Conservation (phyloP, 257 asterid species). For the Forsythia suspensa region DNA sequence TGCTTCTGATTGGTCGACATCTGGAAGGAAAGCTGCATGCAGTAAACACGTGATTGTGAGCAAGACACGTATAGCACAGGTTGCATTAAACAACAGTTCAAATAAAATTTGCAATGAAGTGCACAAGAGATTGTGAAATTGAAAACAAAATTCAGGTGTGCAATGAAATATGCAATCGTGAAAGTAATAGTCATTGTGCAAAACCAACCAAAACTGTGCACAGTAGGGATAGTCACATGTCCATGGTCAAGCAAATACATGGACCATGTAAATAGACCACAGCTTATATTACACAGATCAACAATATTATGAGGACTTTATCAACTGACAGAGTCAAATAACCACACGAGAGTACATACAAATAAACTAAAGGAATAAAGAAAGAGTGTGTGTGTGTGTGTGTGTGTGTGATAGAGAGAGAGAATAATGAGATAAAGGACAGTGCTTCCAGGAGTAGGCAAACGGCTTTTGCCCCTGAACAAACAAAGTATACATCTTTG, state of each 20-base stretch:
- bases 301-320: not conserved
- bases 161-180: not conserved
- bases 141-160: not conserved
- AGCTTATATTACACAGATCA: not conserved
- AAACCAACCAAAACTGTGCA: not conserved
- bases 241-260: not conserved
- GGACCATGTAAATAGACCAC: not conserved
- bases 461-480: not conserved
- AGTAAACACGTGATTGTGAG: not conserved
- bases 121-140: not conserved
- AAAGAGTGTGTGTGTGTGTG: too few relatives aligned
- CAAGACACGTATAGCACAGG: not conserved
- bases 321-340: not conserved
- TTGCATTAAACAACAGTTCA: not conserved
- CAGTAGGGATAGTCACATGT: not conserved
- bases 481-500: not conserved
- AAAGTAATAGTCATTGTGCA: not conserved
- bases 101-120: not conserved
- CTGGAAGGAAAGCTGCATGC: slow-evolving; percentile 64
- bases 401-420: too few relatives aligned
- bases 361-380: not conserved
- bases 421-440: too few relatives aligned
- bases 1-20: slow-evolving; percentile 84
- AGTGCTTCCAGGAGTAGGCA: not conserved
- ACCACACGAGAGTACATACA: not conserved